A percentile compares a stretch with the other conserved stretches of the same genome.
These are phyloP conservation scores for Pelargonium nanum DNA, from an alignment of 345 rosid species.

Conservation along the genomic window DNA sequence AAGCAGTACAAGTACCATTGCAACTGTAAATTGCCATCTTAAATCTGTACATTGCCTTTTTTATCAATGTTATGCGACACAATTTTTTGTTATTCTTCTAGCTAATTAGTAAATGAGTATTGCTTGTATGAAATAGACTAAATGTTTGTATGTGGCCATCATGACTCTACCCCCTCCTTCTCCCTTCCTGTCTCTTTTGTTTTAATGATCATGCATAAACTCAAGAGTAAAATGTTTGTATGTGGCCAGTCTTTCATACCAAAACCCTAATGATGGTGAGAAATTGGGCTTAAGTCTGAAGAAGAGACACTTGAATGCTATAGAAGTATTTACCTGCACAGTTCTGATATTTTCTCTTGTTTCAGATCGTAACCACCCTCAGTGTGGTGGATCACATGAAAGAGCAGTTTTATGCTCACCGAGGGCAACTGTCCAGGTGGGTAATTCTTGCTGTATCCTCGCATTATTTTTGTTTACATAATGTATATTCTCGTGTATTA, in stretches of 20 bases:
- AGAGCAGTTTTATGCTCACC: slow-evolving; percentile 60
- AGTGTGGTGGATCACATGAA: slow-evolving; percentile 87
- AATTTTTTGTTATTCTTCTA: no score
- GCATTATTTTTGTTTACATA: no score
- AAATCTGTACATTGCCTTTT: background rate
- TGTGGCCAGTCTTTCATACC: no score
- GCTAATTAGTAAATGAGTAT: no score
- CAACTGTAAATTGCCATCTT: background rate
- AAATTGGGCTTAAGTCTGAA: no score
- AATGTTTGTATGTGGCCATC: no score
- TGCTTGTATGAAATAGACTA: no score
- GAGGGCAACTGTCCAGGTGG: slow-evolving; percentile 23
- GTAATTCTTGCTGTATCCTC: background rate
- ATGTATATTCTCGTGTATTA: background rate
- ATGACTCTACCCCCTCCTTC: background rate
- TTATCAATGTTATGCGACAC: background rate
- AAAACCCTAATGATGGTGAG: background rate
- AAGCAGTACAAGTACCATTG: background rate
- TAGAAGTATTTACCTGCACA: background rate
- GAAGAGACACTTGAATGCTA: no score
- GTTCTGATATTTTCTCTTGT: slow-evolving; percentile 3
- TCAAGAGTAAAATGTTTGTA: no score
- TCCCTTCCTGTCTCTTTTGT: background rate
- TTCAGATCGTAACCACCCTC: slow-evolving; percentile 80
- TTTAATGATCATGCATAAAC: background rate